A percentile compares a stretch with the other conserved stretches of the same genome.
These are phyloP conservation scores for Suhomyces taliae DNA, from an alignment of 1,139 yeast species.

Conservation along the genomic window DNA sequence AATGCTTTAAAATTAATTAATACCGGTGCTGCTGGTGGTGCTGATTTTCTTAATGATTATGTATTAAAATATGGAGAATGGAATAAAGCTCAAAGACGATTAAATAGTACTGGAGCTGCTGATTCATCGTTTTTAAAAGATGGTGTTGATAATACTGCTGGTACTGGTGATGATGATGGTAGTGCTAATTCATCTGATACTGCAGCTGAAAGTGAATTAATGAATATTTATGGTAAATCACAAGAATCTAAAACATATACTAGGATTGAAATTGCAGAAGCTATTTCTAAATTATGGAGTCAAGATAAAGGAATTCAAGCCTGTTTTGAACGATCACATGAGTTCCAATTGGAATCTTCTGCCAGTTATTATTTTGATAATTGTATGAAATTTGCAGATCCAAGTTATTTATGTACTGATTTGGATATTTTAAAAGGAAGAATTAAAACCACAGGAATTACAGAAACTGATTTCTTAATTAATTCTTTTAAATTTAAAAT, in stretches of 20 bases:
- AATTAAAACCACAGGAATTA: constrained; percentile 93
- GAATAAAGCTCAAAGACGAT: constrained; percentile 48
- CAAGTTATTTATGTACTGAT: constrained; percentile 69
- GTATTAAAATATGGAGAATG: constrained; percentile 62
- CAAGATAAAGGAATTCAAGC: constrained; percentile 64
- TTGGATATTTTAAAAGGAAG: constrained; percentile 86
- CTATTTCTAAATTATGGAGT: constrained; percentile 67
- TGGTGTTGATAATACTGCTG: too few relatives aligned
- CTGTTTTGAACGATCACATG: constrained; percentile 65
- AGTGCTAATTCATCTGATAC: neutral
- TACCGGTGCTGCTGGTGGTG: constrained; percentile 69
- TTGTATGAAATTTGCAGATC: constrained; percentile 60
- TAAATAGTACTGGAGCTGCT: constrained; percentile 56
- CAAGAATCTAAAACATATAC: neutral
- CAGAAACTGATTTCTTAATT: constrained; percentile 78
- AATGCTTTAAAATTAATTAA: constrained; percentile 64
- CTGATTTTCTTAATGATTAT: constrained; percentile 61
- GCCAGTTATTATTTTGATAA: constrained; percentile 77
- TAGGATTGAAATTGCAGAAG: constrained; percentile 52
- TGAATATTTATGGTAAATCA: constrained; percentile 6
- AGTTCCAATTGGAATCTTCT: constrained; percentile 80
- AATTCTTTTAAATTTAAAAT: constrained; percentile 69
- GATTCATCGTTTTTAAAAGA: constrained; percentile 14
- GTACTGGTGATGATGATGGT: neutral
- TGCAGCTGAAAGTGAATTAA: neutral